Evolutionary conservation across 1,284 basidiomycete species (phyloP).

Genomic region (Termitomyces sp.): DNA sequence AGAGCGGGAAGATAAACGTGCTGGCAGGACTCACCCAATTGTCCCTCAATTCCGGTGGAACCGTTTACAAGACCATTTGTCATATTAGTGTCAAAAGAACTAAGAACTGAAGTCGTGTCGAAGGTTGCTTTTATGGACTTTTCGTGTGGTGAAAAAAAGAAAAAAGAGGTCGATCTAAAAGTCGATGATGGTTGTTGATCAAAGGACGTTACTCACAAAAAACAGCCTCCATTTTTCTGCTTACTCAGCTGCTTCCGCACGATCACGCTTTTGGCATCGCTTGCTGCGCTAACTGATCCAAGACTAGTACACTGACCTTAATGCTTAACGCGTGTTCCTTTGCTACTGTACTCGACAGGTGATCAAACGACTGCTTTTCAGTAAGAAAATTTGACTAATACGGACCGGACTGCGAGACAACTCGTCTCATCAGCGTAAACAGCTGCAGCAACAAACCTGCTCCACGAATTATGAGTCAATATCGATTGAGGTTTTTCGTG

Average conservation of each 20-base stretch:
- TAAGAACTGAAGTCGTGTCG: conserved; percentile 27
- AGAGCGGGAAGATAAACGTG: conserved; percentile 5
- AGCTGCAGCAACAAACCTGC: too few species aligned
- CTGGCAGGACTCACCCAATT: conserved; percentile 60
- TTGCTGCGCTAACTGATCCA: background rate
- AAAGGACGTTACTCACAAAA: conserved; percentile 22
- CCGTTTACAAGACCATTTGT: conserved; percentile 84
- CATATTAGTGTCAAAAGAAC: conserved; percentile 56
- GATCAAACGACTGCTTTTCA: background rate
- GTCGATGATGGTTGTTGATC: conserved; percentile 31
- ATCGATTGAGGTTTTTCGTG: too few species aligned
- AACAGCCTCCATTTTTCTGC: conserved; percentile 19
- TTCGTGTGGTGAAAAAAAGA: conserved; percentile 26
- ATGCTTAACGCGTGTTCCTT: background rate
- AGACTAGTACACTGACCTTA: background rate
- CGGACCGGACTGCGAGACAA: too few species aligned
- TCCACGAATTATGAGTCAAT: too few species aligned
- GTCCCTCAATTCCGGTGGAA: conserved; percentile 72
- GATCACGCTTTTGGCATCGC: conserved; percentile 20
- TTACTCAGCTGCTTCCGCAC: conserved; percentile 28
- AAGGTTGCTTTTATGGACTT: conserved; percentile 21
- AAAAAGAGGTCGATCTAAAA: conserved; percentile 26
- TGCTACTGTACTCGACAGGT: too few species aligned
- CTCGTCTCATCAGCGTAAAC: too few species aligned
- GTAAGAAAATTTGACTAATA: too few species aligned